Evolutionary conservation across 2,329 filamentous ascomycete genomes (phyloP).

Genomic region (Gliomastix tumulicola): DNA sequence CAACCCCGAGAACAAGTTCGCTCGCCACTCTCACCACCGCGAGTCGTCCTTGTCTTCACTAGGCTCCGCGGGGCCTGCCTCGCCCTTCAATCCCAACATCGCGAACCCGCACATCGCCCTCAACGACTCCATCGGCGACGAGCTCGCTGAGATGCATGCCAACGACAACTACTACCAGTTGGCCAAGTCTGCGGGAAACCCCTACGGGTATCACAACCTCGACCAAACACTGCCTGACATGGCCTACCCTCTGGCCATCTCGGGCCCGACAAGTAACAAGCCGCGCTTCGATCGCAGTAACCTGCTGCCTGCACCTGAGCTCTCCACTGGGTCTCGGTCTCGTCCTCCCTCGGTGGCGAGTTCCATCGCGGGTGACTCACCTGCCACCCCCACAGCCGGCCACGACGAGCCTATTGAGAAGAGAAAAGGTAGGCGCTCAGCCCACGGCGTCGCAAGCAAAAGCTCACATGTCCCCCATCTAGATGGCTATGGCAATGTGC

Average conservation of each 20-base stretch:
- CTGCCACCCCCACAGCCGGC: slow-evolving; percentile 44
- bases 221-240: slow-evolving; percentile 28
- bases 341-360: slow-evolving; percentile 51
- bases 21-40: slow-evolving; percentile 43
- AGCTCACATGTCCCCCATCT: slow-evolving; percentile 57
- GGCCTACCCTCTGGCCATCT: slow-evolving; percentile 30
- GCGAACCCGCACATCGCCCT: slow-evolving; percentile 53
- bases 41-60: slow-evolving; percentile 56
- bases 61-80: slow-evolving; percentile 52
- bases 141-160: slow-evolving; percentile 32
- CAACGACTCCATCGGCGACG: slow-evolving; percentile 39
- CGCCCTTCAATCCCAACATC: slow-evolving; percentile 47
- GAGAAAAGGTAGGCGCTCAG: slow-evolving; percentile 44
- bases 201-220: slow-evolving; percentile 35
- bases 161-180: slow-evolving; percentile 33
- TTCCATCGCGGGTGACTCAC: slow-evolving; percentile 51
- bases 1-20: slow-evolving; percentile 21
- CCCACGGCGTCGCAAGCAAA: slow-evolving; percentile 3
- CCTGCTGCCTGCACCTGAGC: slow-evolving; percentile 38
- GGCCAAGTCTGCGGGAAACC: slow-evolving; percentile 24
- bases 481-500: slow-evolving; percentile 52
- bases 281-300: slow-evolving; percentile 27
- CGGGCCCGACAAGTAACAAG: slow-evolving; percentile 21
- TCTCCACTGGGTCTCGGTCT: slow-evolving; percentile 33
- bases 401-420: slow-evolving; percentile 41